phyloP scores from a whole-genome alignment of 345 rosid species.

The Populus tremula region DNA sequence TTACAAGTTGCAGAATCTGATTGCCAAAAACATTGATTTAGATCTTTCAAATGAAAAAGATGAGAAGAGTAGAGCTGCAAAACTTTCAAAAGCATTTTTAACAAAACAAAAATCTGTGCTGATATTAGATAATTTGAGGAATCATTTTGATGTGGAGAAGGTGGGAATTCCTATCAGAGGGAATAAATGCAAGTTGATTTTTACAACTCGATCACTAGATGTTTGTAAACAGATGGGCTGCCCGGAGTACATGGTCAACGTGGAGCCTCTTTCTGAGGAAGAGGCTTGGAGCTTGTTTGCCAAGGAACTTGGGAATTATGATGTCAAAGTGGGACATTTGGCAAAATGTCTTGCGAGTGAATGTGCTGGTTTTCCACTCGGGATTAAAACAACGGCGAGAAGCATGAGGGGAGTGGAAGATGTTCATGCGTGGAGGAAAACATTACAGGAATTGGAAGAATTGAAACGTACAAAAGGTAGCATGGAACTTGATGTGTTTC shows the following conservation, averaged over 20 bases:
- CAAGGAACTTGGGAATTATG: not conserved
- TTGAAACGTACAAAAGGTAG: not conserved
- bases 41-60: slow-evolving; percentile 1
- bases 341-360: not conserved
- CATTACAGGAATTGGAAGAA: slow-evolving; percentile 3
- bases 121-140: slow-evolving; percentile 1
- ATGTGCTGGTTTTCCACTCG: not conserved
- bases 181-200: slow-evolving; percentile 4
- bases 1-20: slow-evolving; percentile 8
- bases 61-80: not conserved
- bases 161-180: not conserved
- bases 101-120: not conserved
- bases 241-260: not conserved
- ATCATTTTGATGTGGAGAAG: not conserved
- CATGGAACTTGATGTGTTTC: not conserved
- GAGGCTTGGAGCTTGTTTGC: slow-evolving; percentile 8
- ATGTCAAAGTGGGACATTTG: not conserved
- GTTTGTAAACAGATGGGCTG: slow-evolving; percentile 1
- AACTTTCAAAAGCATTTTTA: not conserved
- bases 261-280: not conserved
- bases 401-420: not conserved
- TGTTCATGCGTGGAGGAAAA: slow-evolving; percentile 16
- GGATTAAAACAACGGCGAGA: not conserved
- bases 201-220: slow-evolving; percentile 9
- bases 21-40: slow-evolving; percentile 5